Conservation (phyloP, 352 stramenopile species). For the Phytophthora pisi region DNA sequence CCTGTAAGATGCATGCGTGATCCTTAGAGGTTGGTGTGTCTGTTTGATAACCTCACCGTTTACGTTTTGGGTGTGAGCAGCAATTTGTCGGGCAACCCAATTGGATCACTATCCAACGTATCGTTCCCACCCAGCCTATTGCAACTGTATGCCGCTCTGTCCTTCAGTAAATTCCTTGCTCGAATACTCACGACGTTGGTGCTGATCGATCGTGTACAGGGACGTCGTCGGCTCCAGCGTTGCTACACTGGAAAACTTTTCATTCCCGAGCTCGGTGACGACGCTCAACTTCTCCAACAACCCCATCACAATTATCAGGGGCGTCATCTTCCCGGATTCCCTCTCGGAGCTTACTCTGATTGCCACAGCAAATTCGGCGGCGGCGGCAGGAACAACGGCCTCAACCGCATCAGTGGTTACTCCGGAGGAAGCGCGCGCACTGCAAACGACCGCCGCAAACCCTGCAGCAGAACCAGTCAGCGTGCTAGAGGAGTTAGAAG, state of each 20-base stretch:
- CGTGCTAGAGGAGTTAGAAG: constrained; percentile 51
- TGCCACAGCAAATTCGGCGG: constrained; percentile 1
- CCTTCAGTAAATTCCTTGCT: not conserved
- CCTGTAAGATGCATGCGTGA: constrained; percentile 17
- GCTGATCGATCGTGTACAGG: constrained; percentile 9
- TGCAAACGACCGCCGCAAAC: constrained; percentile 8
- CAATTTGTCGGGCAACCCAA: constrained; percentile 47
- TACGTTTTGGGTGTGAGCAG: constrained; percentile 16
- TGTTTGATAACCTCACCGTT: not conserved
- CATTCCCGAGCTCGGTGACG: constrained; percentile 41
- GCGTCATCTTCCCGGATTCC: constrained; percentile 44
- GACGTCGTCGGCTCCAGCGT: constrained; percentile 32
- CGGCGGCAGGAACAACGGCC: not conserved
- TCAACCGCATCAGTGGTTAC: constrained; percentile 20
- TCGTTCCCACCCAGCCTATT: constrained; percentile 37
- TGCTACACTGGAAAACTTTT: constrained; percentile 42
- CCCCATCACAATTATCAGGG: constrained; percentile 38
- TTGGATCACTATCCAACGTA: constrained; percentile 31
- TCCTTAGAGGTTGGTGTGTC: not conserved
- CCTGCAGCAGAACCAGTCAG: constrained; percentile 6
- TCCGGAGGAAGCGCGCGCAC: constrained; percentile 14
- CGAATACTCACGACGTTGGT: not conserved
- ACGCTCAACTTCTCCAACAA: constrained; percentile 49
- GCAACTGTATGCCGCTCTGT: constrained; percentile 34
- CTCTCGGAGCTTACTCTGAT: constrained; percentile 34